Evolutionary conservation across 306 rosid genomes (phyloP).

Genomic region (Hippophae rhamnoides): DNA sequence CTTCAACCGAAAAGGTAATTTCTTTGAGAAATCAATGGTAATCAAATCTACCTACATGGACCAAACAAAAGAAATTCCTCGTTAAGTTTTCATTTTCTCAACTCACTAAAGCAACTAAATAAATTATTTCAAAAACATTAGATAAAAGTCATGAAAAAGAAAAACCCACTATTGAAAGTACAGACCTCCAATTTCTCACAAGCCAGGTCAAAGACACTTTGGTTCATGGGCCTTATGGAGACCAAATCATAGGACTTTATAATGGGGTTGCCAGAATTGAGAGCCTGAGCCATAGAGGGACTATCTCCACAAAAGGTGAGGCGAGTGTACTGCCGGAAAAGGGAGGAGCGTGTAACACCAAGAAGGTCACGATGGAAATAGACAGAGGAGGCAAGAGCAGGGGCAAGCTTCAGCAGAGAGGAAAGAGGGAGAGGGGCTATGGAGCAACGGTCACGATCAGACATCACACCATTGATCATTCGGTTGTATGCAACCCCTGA

Average conservation of each 20-base stretch:
- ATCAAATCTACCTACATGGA: slow-evolving; percentile 64
- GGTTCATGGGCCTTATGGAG: slow-evolving; percentile 59
- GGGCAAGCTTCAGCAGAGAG: slow-evolving; percentile 56
- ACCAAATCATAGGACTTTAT: slow-evolving; percentile 79
- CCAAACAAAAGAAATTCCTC: background rate
- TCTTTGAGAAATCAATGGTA: slow-evolving; percentile 61
- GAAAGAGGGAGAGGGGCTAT: slow-evolving; percentile 50
- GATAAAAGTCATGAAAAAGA: background rate
- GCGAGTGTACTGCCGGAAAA: slow-evolving; percentile 86
- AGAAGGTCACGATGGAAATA: slow-evolving; percentile 68
- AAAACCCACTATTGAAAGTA: background rate
- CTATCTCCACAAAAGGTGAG: slow-evolving; percentile 55
- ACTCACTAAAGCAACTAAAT: background rate
- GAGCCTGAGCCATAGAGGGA: slow-evolving; percentile 37
- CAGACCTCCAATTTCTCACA: slow-evolving; percentile 70
- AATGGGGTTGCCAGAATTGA: slow-evolving; percentile 69
- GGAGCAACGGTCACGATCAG: slow-evolving; percentile 74
- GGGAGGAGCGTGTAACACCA: slow-evolving; percentile 43
- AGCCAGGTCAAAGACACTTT: slow-evolving; percentile 53
- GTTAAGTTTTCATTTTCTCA: too few species aligned
- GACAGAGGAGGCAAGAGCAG: slow-evolving; percentile 51
- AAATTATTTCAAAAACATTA: background rate
- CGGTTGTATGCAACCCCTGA: slow-evolving; percentile 81
- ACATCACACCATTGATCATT: slow-evolving; percentile 73
- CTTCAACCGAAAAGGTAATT: slow-evolving; percentile 68